These are phyloP conservation scores for Morella rubra DNA, from an alignment of 306 rosid genomes.

Conservation along the genomic window DNA sequence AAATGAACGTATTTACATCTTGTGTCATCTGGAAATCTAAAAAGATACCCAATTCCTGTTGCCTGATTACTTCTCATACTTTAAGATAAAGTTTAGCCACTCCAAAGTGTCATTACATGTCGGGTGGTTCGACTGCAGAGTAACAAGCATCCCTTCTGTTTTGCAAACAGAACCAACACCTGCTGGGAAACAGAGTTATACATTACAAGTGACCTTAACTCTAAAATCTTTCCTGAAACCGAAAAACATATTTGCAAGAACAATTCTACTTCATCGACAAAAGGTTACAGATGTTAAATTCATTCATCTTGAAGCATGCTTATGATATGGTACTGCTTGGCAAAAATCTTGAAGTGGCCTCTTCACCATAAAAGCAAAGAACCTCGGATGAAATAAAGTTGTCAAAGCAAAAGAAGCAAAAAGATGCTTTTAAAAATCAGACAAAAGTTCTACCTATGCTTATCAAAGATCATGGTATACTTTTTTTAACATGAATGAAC, in stretches of 20 bases:
- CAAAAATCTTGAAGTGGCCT: neutral
- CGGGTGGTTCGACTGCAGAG: slow-evolving; percentile 7
- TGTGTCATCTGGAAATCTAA: slow-evolving; percentile 28
- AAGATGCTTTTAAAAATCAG: neutral
- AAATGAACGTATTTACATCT: slow-evolving; percentile 53
- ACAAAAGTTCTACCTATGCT: no score
- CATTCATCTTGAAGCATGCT: neutral
- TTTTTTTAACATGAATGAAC: no score
- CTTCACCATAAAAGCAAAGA: neutral
- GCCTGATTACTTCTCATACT: slow-evolving; percentile 34
- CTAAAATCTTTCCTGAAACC: neutral
- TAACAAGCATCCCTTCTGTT: slow-evolving; percentile 24
- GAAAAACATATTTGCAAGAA: neutral
- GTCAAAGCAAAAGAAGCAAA: neutral
- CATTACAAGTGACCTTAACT: neutral
- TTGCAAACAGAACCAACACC: slow-evolving; percentile 19
- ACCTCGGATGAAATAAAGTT: neutral
- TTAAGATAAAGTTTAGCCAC: slow-evolving; percentile 15
- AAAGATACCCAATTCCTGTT: slow-evolving; percentile 29
- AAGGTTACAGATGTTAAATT: neutral
- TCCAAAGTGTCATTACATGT: slow-evolving; percentile 23
- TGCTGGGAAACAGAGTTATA: slow-evolving; percentile 11
- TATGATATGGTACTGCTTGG: neutral
- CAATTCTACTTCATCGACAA: neutral
- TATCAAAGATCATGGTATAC: no score